Evolutionary conservation across 2,329 filamentous ascomycete genomes (phyloP).

Genomic region (Epicoccum nigrum): DNA sequence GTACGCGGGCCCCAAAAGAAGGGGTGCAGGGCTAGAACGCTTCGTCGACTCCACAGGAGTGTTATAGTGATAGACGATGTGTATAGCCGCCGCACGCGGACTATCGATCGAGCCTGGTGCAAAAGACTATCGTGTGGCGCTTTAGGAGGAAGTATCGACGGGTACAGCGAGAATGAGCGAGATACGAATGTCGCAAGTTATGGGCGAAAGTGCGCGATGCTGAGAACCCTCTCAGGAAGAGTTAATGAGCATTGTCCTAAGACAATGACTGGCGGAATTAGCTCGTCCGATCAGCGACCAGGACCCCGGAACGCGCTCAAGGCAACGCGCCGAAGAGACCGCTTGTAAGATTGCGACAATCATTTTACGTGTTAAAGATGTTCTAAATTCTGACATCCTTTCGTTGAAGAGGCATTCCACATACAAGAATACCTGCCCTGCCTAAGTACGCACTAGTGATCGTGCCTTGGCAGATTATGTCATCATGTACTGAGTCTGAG

Average conservation of each 20-base stretch:
- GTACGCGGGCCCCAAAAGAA: background rate
- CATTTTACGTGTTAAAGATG: no score
- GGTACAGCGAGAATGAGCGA: background rate
- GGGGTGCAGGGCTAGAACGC: background rate
- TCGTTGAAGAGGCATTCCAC: no score
- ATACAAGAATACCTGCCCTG: no score
- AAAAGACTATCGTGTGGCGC: background rate
- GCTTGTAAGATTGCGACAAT: background rate
- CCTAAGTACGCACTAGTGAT: no score
- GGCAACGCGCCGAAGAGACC: background rate
- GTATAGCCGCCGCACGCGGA: background rate
- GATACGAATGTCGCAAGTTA: slow-evolving; percentile 14
- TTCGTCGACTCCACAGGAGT: background rate
- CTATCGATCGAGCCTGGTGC: background rate
- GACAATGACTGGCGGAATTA: background rate
- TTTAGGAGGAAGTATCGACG: background rate
- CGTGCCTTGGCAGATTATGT: background rate
- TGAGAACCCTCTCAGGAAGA: background rate
- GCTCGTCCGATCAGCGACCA: background rate
- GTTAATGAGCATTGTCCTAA: background rate
- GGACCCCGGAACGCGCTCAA: background rate
- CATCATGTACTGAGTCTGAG: background rate
- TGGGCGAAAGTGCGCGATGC: slow-evolving; percentile 16
- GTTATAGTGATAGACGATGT: background rate
- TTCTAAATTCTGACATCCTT: no score